Evolutionary conservation across 441 rosid species (phyloP).

Genomic region (Melastoma candidum): DNA sequence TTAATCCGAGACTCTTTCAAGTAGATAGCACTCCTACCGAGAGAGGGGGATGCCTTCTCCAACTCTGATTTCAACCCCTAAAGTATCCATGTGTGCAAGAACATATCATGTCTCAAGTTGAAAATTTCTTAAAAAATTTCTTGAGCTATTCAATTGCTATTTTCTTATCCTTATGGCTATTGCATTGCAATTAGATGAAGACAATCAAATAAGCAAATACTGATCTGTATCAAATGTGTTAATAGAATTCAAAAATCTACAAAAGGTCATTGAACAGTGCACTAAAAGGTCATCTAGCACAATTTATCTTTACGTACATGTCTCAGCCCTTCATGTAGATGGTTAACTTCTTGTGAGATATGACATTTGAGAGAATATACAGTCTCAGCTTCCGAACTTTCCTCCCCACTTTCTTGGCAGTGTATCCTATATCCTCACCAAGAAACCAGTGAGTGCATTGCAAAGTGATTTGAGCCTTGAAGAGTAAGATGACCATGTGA

Average conservation of each 20-base stretch:
- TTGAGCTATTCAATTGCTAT: too few species aligned
- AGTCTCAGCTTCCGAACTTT: slow-evolving; percentile 77
- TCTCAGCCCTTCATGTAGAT: slow-evolving; percentile 90
- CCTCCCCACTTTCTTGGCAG: slow-evolving; percentile 93
- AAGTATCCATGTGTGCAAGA: too few species aligned
- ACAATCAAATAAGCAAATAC: too few species aligned
- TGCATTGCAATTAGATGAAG: too few species aligned
- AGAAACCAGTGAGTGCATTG: slow-evolving; percentile 4
- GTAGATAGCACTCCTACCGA: slow-evolving; percentile 77
- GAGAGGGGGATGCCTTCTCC: slow-evolving; percentile 82
- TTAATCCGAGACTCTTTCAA: slow-evolving; percentile 72
- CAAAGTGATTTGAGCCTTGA: not conserved
- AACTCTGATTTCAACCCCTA: slow-evolving; percentile 85
- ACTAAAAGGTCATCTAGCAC: too few species aligned
- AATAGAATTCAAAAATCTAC: too few species aligned
- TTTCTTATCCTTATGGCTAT: too few species aligned
- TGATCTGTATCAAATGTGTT: too few species aligned
- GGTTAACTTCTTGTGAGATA: slow-evolving; percentile 93
- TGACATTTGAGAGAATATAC: slow-evolving; percentile 84
- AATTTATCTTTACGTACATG: slow-evolving; percentile 29
- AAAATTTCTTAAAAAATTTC: not conserved
- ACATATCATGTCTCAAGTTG: not conserved
- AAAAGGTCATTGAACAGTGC: too few species aligned
- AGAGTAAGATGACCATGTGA: not conserved
- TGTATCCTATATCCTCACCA: slow-evolving; percentile 39